These are phyloP conservation scores for Debaryomycetaceae sp. DNA, from an alignment of 1,139 yeast genomes.

Conservation along the genomic window DNA sequence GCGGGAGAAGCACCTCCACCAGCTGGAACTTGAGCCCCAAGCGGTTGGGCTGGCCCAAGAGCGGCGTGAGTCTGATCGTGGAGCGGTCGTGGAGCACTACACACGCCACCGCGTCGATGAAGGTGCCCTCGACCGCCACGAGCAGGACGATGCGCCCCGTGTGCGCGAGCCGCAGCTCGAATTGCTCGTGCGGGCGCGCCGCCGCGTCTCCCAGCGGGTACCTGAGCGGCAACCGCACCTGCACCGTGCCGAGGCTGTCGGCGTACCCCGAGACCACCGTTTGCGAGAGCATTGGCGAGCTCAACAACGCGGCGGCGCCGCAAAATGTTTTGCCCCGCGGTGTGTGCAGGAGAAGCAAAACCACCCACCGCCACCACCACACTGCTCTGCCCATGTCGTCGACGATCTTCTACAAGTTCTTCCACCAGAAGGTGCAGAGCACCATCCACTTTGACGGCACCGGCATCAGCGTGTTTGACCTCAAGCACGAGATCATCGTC, in stretches of 20 bases:
- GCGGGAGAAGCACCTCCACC: constrained; percentile 29
- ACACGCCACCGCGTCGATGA: constrained; percentile 22
- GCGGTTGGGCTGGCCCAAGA: constrained; percentile 18
- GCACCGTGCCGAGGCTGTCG: constrained; percentile 17
- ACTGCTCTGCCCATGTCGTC: constrained; percentile 79
- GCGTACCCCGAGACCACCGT: constrained; percentile 20
- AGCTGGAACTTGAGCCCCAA: constrained; percentile 25
- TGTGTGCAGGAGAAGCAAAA: too few species aligned
- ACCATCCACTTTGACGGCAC: constrained; percentile 92
- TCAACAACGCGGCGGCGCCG: neutral
- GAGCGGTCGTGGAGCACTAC: constrained; percentile 28
- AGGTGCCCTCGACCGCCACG: constrained; percentile 11
- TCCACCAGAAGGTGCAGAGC: constrained; percentile 77
- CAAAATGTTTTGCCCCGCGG: neutral
- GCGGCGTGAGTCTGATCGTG: constrained; percentile 29
- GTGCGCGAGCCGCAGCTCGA: constrained; percentile 18
- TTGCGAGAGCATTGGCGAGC: constrained; percentile 3
- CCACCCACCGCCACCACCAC: too few species aligned
- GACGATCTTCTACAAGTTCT: constrained; percentile 80
- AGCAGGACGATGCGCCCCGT: constrained; percentile 25
- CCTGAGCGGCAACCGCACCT: constrained; percentile 29
- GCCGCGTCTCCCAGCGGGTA: constrained; percentile 13
- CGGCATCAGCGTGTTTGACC: constrained; percentile 89
- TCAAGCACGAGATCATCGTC: constrained; percentile 81
- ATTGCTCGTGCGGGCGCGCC: constrained; percentile 15